phyloP scores from a whole-genome alignment of 106 monocot species.

The Dendrobium huoshanense region DNA sequence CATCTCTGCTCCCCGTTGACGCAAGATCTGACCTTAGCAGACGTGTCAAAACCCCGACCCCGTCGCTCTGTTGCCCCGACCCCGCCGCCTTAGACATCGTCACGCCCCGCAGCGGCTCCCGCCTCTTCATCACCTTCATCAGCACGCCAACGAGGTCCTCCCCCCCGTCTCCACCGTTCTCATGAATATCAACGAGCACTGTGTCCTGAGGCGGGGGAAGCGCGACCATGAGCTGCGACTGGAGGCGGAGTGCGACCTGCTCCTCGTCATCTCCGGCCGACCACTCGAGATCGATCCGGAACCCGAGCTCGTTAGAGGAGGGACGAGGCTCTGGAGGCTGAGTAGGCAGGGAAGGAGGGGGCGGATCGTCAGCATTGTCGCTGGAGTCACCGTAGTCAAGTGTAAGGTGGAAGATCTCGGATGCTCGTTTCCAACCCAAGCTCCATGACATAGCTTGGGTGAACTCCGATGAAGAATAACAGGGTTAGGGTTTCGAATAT shows the following conservation, averaged over 20 bases:
- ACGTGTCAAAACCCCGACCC: slow-evolving; percentile 67
- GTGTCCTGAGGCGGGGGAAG: slow-evolving; percentile 81
- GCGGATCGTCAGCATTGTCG: not conserved
- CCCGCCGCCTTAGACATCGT: slow-evolving; percentile 48
- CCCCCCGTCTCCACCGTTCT: slow-evolving; percentile 12
- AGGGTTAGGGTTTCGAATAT: not conserved
- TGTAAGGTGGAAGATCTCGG: slow-evolving; percentile 85
- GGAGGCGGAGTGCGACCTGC: slow-evolving; percentile 89
- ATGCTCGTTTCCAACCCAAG: slow-evolving; percentile 88
- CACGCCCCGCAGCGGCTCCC: slow-evolving; percentile 55
- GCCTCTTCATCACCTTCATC: slow-evolving; percentile 67
- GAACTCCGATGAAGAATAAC: not conserved
- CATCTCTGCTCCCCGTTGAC: slow-evolving; percentile 18
- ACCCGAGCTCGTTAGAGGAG: slow-evolving; percentile 36
- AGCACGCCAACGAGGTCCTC: slow-evolving; percentile 32
- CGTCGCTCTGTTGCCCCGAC: slow-evolving; percentile 77
- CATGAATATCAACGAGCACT: slow-evolving; percentile 42
- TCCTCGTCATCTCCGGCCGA: slow-evolving; percentile 91
- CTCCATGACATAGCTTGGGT: slow-evolving; percentile 78
- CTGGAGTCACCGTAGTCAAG: slow-evolving; percentile 62
- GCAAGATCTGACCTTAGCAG: slow-evolving; percentile 42
- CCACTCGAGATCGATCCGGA: slow-evolving; percentile 93
- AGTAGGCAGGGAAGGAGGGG: slow-evolving; percentile 4
- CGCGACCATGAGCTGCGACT: slow-evolving; percentile 86
- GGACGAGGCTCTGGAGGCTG: slow-evolving; percentile 4